phyloP scores from a whole-genome alignment of 495 filamentous ascomycete genomes.

The Chaetomium cochliodes region DNA sequence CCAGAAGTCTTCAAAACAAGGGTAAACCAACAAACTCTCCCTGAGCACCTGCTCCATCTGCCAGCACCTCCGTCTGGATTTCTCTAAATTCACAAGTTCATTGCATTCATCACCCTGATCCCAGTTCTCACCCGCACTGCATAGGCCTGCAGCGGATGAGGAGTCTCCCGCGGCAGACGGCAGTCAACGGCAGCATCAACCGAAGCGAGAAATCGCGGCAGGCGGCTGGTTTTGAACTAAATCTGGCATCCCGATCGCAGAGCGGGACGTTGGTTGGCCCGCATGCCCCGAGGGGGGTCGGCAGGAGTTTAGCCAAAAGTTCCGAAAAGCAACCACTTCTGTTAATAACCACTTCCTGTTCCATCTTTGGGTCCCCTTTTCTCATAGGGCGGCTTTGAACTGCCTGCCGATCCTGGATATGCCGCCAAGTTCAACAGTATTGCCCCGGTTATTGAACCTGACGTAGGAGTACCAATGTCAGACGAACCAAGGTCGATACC shows the following conservation, averaged over 20 bases:
- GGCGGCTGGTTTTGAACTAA: background rate
- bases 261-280: background rate
- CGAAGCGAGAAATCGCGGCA: too few species aligned
- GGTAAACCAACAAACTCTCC: too few species aligned
- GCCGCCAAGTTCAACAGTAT: background rate
- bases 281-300: background rate
- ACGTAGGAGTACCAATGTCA: background rate
- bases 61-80: too few species aligned
- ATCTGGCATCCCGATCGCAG: background rate
- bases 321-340: background rate
- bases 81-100: too few species aligned
- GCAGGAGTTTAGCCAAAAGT: constrained; percentile 1
- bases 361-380: background rate
- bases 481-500: background rate
- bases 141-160: background rate
- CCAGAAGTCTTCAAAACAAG: too few species aligned
- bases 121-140: background rate
- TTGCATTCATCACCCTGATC: too few species aligned
- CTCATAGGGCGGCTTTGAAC: background rate
- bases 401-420: background rate
- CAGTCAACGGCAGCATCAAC: background rate
- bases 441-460: constrained; percentile 1
- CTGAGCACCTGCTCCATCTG: too few species aligned
- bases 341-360: background rate
- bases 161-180: background rate